phyloP scores from a whole-genome alignment of 371 early-diverging fungal genomes.

The Mucor plumbeus region DNA sequence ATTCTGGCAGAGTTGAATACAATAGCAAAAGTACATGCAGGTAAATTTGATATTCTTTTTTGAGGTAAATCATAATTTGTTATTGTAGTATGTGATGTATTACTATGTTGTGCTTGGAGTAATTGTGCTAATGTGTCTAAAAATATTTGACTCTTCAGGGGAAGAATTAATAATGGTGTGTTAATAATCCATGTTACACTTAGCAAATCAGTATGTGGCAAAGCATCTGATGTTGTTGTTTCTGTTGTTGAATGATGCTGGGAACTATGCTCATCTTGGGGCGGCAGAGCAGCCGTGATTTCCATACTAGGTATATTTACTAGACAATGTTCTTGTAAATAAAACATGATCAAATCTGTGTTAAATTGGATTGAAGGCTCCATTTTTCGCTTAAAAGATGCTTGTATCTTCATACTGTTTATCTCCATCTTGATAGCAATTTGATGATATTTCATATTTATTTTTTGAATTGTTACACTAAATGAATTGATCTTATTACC shows the following conservation, averaged over 20 bases:
- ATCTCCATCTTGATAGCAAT: neutral
- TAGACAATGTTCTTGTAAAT: neutral
- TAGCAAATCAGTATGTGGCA: conserved; percentile 6
- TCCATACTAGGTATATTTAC: neutral
- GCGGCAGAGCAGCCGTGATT: neutral
- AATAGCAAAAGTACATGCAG: conserved; percentile 7
- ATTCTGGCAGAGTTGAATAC: conserved; percentile 12
- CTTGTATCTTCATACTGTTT: neutral
- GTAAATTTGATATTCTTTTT: conserved; percentile 3
- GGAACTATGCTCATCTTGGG: conserved; percentile 1
- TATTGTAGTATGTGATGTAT: neutral
- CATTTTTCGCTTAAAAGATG: neutral
- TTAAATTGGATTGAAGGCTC: neutral
- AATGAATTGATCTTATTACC: neutral
- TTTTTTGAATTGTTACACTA: conserved; percentile 3
- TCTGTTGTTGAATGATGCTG: neutral
- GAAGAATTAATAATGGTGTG: neutral
- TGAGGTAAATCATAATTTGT: neutral
- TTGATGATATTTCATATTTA: neutral
- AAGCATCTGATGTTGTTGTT: neutral
- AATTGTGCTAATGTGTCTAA: neutral
- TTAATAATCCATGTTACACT: conserved; percentile 16
- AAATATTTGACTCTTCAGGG: neutral
- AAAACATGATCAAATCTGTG: neutral
- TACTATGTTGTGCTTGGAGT: neutral